Evolutionary conservation across 1,139 yeast genomes (phyloP).

Genomic region (Yamadazyma kanchanaburiensis): DNA sequence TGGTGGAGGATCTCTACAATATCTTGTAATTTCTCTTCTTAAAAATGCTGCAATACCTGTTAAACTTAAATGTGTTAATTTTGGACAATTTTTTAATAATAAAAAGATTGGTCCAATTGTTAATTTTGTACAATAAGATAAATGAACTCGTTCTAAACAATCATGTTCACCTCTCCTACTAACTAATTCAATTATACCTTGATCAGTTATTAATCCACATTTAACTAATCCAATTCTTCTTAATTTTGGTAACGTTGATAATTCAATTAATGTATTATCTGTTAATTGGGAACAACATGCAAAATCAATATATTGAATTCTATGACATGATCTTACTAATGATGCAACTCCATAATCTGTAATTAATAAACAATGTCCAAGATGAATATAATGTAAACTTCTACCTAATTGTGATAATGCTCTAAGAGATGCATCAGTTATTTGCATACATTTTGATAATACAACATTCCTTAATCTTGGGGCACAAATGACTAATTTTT

Average conservation of each 20-base stretch:
- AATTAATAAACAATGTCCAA: conserved; percentile 89
- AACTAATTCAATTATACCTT: conserved; percentile 76
- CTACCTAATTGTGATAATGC: conserved; percentile 74
- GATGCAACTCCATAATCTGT: conserved; percentile 85
- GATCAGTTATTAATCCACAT: conserved; percentile 84
- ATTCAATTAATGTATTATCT: conserved; percentile 74
- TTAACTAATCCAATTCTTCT: conserved; percentile 92
- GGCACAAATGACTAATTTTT: conserved; percentile 67
- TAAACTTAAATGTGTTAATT: conserved; percentile 78
- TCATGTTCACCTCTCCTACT: conserved; percentile 69
- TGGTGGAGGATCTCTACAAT: conserved; percentile 92
- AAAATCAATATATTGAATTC: conserved; percentile 89
- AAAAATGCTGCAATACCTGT: conserved; percentile 91
- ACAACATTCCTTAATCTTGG: conserved; percentile 87
- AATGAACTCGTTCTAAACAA: conserved; percentile 86
- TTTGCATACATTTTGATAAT: conserved; percentile 81
- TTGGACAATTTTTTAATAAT: conserved; percentile 76
- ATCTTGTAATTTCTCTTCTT: conserved; percentile 78
- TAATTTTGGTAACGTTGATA: conserved; percentile 74
- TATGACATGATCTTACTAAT: conserved; percentile 73
- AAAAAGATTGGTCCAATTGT: conserved; percentile 70
- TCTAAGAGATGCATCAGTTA: conserved; percentile 78
- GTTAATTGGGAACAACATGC: conserved; percentile 94
- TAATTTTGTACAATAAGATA: conserved; percentile 84
- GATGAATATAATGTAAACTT: conserved; percentile 82